These are phyloP conservation scores for Aschersonia sp. DNA, from an alignment of 2,329 filamentous ascomycete species.

Conservation along the genomic window DNA sequence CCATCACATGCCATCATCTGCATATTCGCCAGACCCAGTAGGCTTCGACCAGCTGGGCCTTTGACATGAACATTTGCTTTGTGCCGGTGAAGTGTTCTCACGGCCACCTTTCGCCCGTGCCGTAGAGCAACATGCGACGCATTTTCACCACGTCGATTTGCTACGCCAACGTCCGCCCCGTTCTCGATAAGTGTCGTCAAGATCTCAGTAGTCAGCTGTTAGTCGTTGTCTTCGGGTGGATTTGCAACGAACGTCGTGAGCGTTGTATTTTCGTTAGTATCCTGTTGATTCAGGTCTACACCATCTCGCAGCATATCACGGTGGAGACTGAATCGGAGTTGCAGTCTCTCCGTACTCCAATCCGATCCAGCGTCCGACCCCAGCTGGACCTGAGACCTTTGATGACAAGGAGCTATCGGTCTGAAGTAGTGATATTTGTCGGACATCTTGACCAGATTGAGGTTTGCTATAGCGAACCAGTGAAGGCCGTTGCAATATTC, in stretches of 20 bases:
- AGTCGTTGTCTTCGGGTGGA: constrained; percentile 34
- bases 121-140: constrained; percentile 39
- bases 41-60: constrained; percentile 26
- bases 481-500: constrained; percentile 42
- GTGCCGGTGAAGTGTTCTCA: constrained; percentile 28
- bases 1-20: constrained; percentile 17
- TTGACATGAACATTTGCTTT: constrained; percentile 33
- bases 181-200: constrained; percentile 25
- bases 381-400: constrained; percentile 3
- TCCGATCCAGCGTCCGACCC: constrained; percentile 16
- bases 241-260: constrained; percentile 40
- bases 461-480: constrained; percentile 39
- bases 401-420: background rate
- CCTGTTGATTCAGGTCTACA: constrained; percentile 38
- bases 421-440: constrained; percentile 13
- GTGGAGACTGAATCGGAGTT: constrained; percentile 12
- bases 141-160: constrained; percentile 40
- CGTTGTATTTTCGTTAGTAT: constrained; percentile 34
- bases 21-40: constrained; percentile 30
- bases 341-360: constrained; percentile 16
- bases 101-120: constrained; percentile 36
- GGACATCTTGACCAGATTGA: constrained; percentile 23
- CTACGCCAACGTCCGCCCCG: constrained; percentile 31
- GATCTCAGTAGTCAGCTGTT: constrained; percentile 30
- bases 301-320: constrained; percentile 17